Base-by-base conservation (phyloP, 352 stramenopile genomes). In the Pythium dissimile region DNA sequence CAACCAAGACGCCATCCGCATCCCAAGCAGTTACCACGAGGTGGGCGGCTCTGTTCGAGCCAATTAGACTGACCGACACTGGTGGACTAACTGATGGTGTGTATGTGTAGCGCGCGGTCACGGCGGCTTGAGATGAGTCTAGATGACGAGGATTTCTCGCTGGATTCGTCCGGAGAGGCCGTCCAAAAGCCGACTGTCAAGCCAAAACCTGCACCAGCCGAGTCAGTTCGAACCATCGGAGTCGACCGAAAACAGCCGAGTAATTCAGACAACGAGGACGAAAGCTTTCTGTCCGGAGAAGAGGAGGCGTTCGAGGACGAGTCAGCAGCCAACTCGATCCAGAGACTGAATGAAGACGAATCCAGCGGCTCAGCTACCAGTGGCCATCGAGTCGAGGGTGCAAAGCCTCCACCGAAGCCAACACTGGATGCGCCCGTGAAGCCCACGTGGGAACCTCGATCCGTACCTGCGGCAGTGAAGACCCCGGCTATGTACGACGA, bases 81-180 rank as follows among this genome's bases (percentile, higher is more conserved):
- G n/a, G n/a, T n/a, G n/a, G n/a, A n/a, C n/a, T n/a, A n/a, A n/a
- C 23, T 38, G 20, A 44, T 38, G 12, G 11, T 5, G 20, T 27
- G 23, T 20, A 5, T 10, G 12, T 3, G 7, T 35, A 56, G 38
- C 11, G 20, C 48, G 20, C 37, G 47, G 4, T 54, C 57, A 3
- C 62, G 65, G 31, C 66, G 62, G 9, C 15, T 86, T 16, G 68
- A 84, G 57, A 56, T 86, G 59, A 84, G 76, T 26, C 35, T 76
- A 18, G 79, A 89, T 35, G 75, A 87, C 24, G 73, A 86, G 15
- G 67, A 79, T 2, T 65, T 79, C 24, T 77, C 68, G 28, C 47
- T 78, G 18, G 65, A 80, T 44, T 79, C 67, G 28, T 74, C 67
- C 2, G 49, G 35, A 1, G 67, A 71, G 9, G 47, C 66, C 12